Base-by-base conservation (phyloP, 2,329 filamentous ascomycete species). In the Scleromitrula shiraiana region DNA sequence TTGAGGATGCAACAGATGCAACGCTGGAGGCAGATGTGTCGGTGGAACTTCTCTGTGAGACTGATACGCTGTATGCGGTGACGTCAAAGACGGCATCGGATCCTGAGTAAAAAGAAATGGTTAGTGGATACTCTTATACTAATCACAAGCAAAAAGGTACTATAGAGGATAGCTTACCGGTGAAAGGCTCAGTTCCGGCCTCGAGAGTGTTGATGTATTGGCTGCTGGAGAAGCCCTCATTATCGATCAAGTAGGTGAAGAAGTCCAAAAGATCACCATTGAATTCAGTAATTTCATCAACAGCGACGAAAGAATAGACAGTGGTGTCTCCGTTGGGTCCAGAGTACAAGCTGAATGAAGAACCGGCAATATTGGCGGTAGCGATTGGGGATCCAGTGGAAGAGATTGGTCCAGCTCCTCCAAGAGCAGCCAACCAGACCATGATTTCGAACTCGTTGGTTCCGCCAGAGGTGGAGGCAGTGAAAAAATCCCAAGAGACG, bases 401-500 rank as follows among this genome's bases (percentile, higher is more conserved):
- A 41, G 70, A 73, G 57, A 82, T 78, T 20, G 77, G 76, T 5
- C 77, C 76, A 2, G 75, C 76, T 42, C 74, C 73, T 23, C 75
- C 77, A 30, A 80, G 64, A 24, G 75, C 75, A 3, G 67, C 71
- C 15, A 78, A 65, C 80, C 80, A 84, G 55, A 84, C 71, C 80
- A 84, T 84, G 56, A 83, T 68, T 64, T 83, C 80, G 57, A 77
- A 82, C 56, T 77, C 68, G 17, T 70, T 61, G 36, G 68, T 70
- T 27, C 65, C 64, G 1, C 74, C 68, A 17, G 68, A 67, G 35
- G 72, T 69, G 22, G 63, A 58, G 7, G 68, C 66, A 14, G 77
- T 78, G 66, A 83, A 83, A 43, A 82, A 63, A 59, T 82, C 78
- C 58, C 80, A 83, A 9, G 77, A 69, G 8, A 83, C 78, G 58